phyloP scores from a whole-genome alignment of 345 rosid genomes.

The Stellera chamaejasme region DNA sequence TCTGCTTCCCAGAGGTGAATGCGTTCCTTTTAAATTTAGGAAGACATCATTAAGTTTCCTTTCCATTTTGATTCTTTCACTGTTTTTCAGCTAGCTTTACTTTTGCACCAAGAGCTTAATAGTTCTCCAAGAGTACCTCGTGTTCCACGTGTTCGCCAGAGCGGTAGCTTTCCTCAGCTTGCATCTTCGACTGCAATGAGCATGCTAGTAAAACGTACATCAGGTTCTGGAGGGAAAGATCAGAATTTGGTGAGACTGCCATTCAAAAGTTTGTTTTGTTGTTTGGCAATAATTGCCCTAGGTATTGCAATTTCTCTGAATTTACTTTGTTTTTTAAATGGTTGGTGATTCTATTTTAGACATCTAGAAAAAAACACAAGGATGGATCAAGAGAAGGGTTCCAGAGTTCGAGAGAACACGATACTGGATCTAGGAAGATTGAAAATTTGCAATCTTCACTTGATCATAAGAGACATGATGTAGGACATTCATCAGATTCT shows the following conservation, averaged over 20 bases:
- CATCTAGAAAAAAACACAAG: conserved; percentile 64
- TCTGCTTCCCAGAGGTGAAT: conserved; percentile 2
- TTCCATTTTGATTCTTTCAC: background rate
- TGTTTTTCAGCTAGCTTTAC: conserved; percentile 74
- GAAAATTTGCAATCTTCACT: conserved; percentile 45
- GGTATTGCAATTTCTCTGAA: background rate
- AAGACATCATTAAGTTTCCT: background rate
- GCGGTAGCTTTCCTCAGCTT: conserved; percentile 72
- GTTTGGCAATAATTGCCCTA: background rate
- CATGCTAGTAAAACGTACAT: conserved; percentile 57
- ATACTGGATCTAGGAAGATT: conserved; percentile 50
- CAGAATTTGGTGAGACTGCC: conserved; percentile 42
- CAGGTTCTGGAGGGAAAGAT: conserved; percentile 75
- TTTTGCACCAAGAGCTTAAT: conserved; percentile 96
- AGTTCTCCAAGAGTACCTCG: conserved; percentile 99
- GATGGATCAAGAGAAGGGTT: conserved; percentile 53
- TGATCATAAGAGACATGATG: conserved; percentile 52
- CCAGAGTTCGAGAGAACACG: conserved; percentile 38
- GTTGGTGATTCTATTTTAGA: conserved; percentile 26
- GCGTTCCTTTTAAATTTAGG: conserved; percentile 1
- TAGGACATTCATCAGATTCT: conserved; percentile 32
- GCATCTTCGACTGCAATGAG: conserved; percentile 60
- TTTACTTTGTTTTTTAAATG: conserved; percentile 1
- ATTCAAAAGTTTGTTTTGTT: background rate
- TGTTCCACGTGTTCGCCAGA: conserved; percentile 87